phyloP scores from a whole-genome alignment of 2,329 filamentous ascomycete species.

The Magnaporthiopsis poae region DNA sequence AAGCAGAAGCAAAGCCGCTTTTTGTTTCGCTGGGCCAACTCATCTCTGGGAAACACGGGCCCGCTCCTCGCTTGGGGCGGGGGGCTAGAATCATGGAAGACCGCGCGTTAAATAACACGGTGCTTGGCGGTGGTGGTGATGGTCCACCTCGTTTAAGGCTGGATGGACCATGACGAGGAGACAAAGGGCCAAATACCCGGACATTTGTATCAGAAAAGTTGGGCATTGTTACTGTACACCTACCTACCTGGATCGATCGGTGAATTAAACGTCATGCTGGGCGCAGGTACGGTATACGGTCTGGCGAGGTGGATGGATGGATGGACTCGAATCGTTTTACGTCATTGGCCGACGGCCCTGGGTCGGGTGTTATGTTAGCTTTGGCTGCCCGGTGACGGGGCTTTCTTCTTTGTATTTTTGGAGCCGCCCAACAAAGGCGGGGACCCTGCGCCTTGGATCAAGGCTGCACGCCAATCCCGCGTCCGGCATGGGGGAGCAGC shows the following conservation, averaged over 20 bases:
- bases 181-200: too few relatives aligned
- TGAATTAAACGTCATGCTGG: not conserved
- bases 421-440: not conserved
- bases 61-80: not conserved
- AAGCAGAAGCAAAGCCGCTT: not conserved
- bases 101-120: not conserved
- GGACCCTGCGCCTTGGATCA: not conserved
- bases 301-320: not conserved
- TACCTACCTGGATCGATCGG: not conserved
- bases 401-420: not conserved
- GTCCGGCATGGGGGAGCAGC: not conserved
- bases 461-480: not conserved
- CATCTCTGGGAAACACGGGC: not conserved
- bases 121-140: not conserved
- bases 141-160: not conserved
- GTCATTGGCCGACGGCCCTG: not conserved
- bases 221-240: too few relatives aligned
- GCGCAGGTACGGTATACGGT: not conserved
- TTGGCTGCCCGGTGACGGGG: not conserved
- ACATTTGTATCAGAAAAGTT: too few relatives aligned
- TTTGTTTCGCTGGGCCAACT: not conserved
- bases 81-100: not conserved
- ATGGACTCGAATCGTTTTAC: not conserved
- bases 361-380: not conserved
- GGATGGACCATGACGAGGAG: too few relatives aligned